Conservation (phyloP, 495 filamentous ascomycete species). For the Patellaria atrata region DNA sequence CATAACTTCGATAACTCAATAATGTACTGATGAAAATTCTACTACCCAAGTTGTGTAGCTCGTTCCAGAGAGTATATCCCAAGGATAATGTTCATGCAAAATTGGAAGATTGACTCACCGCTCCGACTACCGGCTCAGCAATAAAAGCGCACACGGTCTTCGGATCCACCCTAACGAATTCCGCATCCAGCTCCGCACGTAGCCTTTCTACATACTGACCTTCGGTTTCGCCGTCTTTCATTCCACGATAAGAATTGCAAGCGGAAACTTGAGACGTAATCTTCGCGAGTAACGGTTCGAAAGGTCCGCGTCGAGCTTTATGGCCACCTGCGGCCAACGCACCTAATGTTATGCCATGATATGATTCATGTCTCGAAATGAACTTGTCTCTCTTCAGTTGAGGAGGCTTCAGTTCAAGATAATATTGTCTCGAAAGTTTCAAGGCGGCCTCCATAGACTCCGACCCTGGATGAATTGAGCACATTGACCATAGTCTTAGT, state of each 20-base stretch:
- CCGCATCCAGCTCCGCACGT: slow-evolving; percentile 50
- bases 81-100: no score
- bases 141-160: slow-evolving; percentile 61
- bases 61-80: no score
- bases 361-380: slow-evolving; percentile 16
- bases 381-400: slow-evolving; percentile 32
- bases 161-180: slow-evolving; percentile 56
- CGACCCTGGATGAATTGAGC: slow-evolving; percentile 33
- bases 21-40: no score
- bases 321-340: slow-evolving; percentile 22
- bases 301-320: slow-evolving; percentile 5
- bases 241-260: slow-evolving; percentile 47
- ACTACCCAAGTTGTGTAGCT: no score
- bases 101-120: slow-evolving; percentile 21
- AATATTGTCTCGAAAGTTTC: slow-evolving; percentile 51
- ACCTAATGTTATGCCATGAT: slow-evolving; percentile 22
- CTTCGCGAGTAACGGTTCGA: slow-evolving; percentile 42
- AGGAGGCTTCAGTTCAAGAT: slow-evolving; percentile 35
- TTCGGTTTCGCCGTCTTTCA: slow-evolving; percentile 19
- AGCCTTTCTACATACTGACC: slow-evolving; percentile 38
- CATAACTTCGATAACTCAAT: no score
- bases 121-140: slow-evolving; percentile 50
- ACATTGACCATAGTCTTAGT: slow-evolving; percentile 2
- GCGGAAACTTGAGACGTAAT: slow-evolving; percentile 53
- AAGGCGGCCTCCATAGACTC: slow-evolving; percentile 57